These are phyloP conservation scores for Malassezia pachydermatis DNA, from an alignment of 1,284 basidiomycete species.

Conservation along the genomic window DNA sequence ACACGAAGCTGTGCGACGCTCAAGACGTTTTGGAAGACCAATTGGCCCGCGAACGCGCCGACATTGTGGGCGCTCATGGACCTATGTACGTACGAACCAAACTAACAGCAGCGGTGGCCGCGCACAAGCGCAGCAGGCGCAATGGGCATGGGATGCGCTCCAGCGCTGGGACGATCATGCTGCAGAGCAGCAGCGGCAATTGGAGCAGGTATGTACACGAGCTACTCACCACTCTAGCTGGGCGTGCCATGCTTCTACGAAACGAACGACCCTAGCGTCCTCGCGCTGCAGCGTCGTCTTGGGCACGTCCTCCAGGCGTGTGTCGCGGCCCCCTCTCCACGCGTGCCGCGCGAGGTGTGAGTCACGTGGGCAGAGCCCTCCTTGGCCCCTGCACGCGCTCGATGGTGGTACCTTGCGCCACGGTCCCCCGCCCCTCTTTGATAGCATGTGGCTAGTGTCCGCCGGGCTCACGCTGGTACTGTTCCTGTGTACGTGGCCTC, in stretches of 20 bases:
- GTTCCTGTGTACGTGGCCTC: too few species aligned
- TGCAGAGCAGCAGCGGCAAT: slow-evolving; percentile 2
- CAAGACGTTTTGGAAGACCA: slow-evolving; percentile 4
- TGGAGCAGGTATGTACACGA: slow-evolving; percentile 5
- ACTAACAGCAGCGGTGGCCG: slow-evolving; percentile 8
- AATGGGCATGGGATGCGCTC: slow-evolving; percentile 18
- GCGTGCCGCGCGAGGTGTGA: too few species aligned
- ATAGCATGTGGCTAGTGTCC: too few species aligned
- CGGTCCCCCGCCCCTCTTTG: too few species aligned
- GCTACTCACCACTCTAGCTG: slow-evolving; percentile 6
- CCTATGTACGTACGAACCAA: slow-evolving; percentile 2
- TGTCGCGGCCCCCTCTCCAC: too few species aligned
- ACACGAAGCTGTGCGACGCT: slow-evolving; percentile 2
- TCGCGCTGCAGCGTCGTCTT: slow-evolving; percentile 8
- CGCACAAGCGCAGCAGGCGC: slow-evolving; percentile 7
- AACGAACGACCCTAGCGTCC: slow-evolving; percentile 4
- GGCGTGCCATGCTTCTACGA: slow-evolving; percentile 8
- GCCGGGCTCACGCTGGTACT: too few species aligned
- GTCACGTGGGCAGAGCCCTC: too few species aligned
- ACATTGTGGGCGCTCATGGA: slow-evolving; percentile 3
- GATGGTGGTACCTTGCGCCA: too few species aligned
- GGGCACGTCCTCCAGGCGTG: background rate
- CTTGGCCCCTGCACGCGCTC: too few species aligned
- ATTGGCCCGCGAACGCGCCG: slow-evolving; percentile 1
- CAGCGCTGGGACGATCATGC: slow-evolving; percentile 7